These are phyloP conservation scores for Podospora appendiculata DNA, from an alignment of 495 filamentous ascomycete species.

Conservation along the genomic window DNA sequence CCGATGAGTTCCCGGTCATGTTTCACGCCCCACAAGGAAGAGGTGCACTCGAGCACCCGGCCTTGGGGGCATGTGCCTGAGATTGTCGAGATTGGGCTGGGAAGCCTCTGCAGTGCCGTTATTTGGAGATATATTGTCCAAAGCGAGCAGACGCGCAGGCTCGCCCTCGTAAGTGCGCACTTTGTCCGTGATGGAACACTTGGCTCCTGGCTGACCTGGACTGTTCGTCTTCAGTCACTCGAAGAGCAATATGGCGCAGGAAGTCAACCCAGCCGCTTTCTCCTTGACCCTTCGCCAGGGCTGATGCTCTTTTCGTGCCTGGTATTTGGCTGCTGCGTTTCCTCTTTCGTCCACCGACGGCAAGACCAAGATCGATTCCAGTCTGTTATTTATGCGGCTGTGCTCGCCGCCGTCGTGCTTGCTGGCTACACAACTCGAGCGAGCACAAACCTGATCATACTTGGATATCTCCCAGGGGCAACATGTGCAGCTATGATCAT, in stretches of 20 bases:
- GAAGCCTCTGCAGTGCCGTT: conserved; percentile 14
- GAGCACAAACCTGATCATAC: conserved; percentile 31
- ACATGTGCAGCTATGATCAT: conserved; percentile 33
- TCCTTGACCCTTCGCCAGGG: conserved; percentile 24
- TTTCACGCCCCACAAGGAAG: conserved; percentile 1
- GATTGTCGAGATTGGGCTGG: conserved; percentile 12
- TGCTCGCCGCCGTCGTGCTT: conserved; percentile 20
- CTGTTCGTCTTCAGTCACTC: neutral
- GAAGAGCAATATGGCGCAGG: neutral
- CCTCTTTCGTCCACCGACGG: conserved; percentile 34
- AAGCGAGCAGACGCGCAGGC: conserved; percentile 1
- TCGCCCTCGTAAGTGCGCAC: conserved; percentile 7
- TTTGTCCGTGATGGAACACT: neutral
- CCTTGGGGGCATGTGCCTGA: conserved; percentile 2
- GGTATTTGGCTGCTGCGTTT: conserved; percentile 37
- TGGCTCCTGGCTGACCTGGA: conserved; percentile 2
- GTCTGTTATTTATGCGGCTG: conserved; percentile 26
- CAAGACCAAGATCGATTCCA: conserved; percentile 33
- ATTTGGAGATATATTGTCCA: conserved; percentile 17
- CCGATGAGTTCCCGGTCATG: conserved; percentile 10
- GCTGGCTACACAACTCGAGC: conserved; percentile 22
- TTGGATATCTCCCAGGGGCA: conserved; percentile 36
- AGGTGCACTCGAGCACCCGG: neutral
- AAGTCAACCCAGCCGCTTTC: conserved; percentile 2
- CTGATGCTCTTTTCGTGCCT: conserved; percentile 38